These are phyloP conservation scores for Crepidotus variabilis DNA, from an alignment of 768 basidiomycete species.

Conservation along the genomic window DNA sequence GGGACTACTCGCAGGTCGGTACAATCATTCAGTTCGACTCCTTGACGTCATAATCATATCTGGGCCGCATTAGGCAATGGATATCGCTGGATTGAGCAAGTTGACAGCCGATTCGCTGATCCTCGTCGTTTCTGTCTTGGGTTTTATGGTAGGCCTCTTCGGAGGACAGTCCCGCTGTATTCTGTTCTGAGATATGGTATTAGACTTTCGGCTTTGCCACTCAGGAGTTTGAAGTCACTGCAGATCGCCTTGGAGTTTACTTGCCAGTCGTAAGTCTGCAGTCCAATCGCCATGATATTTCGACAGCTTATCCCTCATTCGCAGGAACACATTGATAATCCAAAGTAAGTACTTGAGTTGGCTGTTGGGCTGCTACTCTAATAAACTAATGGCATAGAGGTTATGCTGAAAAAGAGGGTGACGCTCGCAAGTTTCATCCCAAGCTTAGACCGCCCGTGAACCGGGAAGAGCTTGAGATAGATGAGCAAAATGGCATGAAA, in stretches of 20 bases:
- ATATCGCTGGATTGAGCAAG: constrained; percentile 67
- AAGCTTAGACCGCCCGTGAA: constrained; percentile 74
- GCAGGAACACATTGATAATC: constrained; percentile 77
- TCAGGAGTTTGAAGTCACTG: constrained; percentile 67
- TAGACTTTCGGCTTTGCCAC: constrained; percentile 65
- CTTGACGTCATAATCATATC: constrained; percentile 1
- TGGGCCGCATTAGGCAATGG: constrained; percentile 47
- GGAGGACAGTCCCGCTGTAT: background rate
- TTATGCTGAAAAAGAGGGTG: constrained; percentile 65
- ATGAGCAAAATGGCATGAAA: constrained; percentile 79
- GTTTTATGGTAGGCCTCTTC: constrained; percentile 42
- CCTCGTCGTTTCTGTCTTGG: constrained; percentile 52
- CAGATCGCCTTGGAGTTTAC: constrained; percentile 73
- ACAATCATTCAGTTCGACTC: background rate
- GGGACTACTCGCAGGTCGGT: constrained; percentile 62
- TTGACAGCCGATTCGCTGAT: constrained; percentile 62
- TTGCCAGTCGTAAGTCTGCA: constrained; percentile 56
- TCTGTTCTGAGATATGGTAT: background rate
- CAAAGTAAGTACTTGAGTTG: constrained; percentile 41
- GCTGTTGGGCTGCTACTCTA: background rate
- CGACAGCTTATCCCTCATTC: background rate
- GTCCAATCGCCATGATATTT: background rate
- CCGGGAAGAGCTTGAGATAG: constrained; percentile 70
- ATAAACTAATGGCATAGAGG: constrained; percentile 35
- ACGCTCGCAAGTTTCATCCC: constrained; percentile 67